Base-by-base conservation (phyloP, 176 grass and related monocot genomes). In the Poa annua region DNA sequence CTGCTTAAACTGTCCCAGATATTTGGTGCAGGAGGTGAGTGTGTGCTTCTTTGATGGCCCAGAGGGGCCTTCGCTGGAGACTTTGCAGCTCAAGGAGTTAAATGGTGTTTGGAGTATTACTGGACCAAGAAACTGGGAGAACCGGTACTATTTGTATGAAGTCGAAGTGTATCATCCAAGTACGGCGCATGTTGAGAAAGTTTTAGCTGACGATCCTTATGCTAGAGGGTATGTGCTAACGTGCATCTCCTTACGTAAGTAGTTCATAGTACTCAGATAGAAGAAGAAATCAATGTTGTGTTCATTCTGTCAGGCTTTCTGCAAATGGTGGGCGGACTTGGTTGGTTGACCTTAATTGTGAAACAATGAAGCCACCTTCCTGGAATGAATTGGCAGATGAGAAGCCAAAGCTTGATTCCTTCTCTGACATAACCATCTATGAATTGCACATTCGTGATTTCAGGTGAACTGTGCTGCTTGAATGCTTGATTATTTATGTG, bases 371-470 rank as follows among this genome's bases (percentile, higher is more conserved):
- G 83, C 95, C 95, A 63, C 35, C 62, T 77, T 83, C 52, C 57
- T 97, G 92, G 95, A 88, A 97, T 85, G 64, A 84, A 77, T 85
- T 98, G 82, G 86, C 65, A 59, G 74, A 91, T 80, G 88, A 92
- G 85, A 98, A 94, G 78, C 92, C 95, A 71, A 72, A 77, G 38
- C 84, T 93, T 86, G 83, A 85, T 84, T 97, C 92, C 36, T 92
- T 94, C 80, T 92, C 95, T 89, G 92, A 94, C 66, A 93, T 94
- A 91, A 98, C 84, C 72, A 89, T 98, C 78, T 93, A 98, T 77
- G 92, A 98, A 81, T 71, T 98, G 86, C 92, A 98, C 78, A 91
- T 98, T 84, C 92, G 95, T 48, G 95, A 98, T 92, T 98, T 98
- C 39, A 97, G 95, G 95, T 94, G 9, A 80, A 45, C n/a, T 79